Base-by-base conservation (phyloP, 805 yeast species). In the Kodamaea lidongshanica region DNA sequence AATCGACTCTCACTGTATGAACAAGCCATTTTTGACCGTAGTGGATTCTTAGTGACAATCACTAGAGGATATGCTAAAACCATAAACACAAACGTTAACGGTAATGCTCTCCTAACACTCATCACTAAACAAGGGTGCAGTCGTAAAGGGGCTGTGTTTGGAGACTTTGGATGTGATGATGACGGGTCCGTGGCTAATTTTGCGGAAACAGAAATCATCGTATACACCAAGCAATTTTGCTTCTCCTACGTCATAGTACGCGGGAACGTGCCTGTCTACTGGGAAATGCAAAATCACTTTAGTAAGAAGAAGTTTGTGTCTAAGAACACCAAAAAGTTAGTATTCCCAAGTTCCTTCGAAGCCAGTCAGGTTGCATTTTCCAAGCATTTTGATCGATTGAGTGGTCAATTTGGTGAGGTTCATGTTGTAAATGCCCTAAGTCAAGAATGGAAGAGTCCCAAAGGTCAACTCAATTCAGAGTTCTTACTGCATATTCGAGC, bases 101-200 rank as follows among this genome's bases (percentile, higher is more conserved):
- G 52, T 16, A 62, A 57, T 17, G 65, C 64, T 0, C 43, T 68
- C 29, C 37, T 73, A 20, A 70, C 78, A 0, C 54, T 73, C 7
- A 67, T 73, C 7, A 62, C 76, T 3, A 72, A 69, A 40, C 79
- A 73, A 38, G 59, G 67, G 17, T 68, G 76, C 35, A 45, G 47
- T 17, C 68, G 67, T 38, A 52, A 51, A 20, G 77, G 77, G 0
- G 63, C 68, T 0, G 48, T 72, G 12, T 72, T 72, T 45, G 79
- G 79, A 1, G 72, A 72, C 17, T 68, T 69, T 58, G 74, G 79
- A 19, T 60, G 72, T 42, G 79, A 74, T 44, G 79, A 74, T 37
- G 67, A 68, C 23, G 76, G 78, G 1, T 58, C 63, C 11, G 73
- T 61, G 6, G 56, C 75, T 4, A 71, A 72, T 42, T 72, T 58